Base-by-base conservation (phyloP, 1,139 yeast species). In the Nakaseomyces sp. region DNA sequence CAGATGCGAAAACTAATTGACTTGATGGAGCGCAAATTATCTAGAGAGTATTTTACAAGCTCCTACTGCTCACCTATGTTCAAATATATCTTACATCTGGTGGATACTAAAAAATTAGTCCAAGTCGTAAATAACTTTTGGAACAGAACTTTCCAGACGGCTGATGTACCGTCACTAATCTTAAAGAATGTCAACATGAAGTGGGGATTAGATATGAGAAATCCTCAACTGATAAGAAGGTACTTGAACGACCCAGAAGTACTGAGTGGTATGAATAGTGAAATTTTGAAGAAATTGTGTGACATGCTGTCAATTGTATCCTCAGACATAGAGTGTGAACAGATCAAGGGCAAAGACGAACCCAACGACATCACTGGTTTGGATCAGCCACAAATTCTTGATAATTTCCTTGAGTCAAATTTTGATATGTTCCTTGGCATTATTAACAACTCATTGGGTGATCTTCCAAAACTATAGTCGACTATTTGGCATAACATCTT, bases 201-300 rank as follows among this genome's bases (percentile, higher is more conserved):
- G 42, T 53, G 56, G 56, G 56, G 55, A 12, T 24, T 50, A n/a
- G 46, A 49, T 15, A 44, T 48, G 4, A 43, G 40, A 15, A 44
- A 42, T 19, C 41, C 48, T 1, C 37, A 43, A 31, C 33, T 45
- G 9, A 38, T 52, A 5, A 35, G 37, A 16, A 36, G 45, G 5
- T 35, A 50, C 26, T 42, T 51, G 29, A 45, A 37, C 41, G 48
- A 44, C 39, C 46, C 51, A 2, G 42, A 46, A 19, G 40, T 47
- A 1, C 29, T 51, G 20, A 22, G 19, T n/a, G 42, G 47, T 13
- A 20, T 35, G 38, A 20, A 20, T 5, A n/a, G 12, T 13, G 24
- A 12, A 4, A 17, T 32, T n/a, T 12, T 32, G 13, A 32, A 32
- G 12, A 32, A 32, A 12, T 1, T 32, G 4, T 32, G 24, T 12